Base-by-base conservation (phyloP, 2,329 filamentous ascomycete species). In the Boeremia lycopersici region DNA sequence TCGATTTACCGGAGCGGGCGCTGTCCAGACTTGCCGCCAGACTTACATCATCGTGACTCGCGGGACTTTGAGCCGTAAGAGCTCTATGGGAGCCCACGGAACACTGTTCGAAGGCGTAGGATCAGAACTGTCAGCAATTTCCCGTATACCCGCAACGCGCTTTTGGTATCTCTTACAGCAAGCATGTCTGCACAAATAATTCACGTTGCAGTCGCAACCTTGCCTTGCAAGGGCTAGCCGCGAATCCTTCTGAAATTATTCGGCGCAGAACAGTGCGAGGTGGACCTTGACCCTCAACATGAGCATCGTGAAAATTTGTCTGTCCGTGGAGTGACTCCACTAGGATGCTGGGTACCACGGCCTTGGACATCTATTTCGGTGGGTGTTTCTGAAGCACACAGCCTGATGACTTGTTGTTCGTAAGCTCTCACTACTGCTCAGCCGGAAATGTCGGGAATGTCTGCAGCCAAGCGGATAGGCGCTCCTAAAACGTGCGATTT, bases 31-130 rank as follows among this genome's bases (percentile, higher is more conserved):
- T 30, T 48, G 50, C 62, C 29, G 29, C 26, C 47, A 50, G 49
- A 56, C 53, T 64, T 65, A 64, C 64, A 65, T 66, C 63, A 60
- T 57, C 38, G 51, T 50, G 49, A 52, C 40, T 57, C 50, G 47
- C 46, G 44, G 48, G 51, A 39, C 29, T 19, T 59, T 49, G 50
- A 48, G 44, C 47, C 29, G 36, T 38, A 38, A 56, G 25, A 52
- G 17, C 17, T 36, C 34, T 6, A 49, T 46, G 45, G 31, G 42
- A 19, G 39, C n/a, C 38, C 38, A 45, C 35, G 23, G 23, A 29
- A 29, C 28, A 35, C 23, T n/a, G 35, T 23, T 46, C 35, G 23
- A 40, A 31, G 35, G 29, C 17, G 23, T 30, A 30, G 29, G 43
- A 49, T 35, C 31, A 34, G 17, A 6, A 45, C 5, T 45, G 51